Evolutionary conservation across 768 basidiomycete genomes (phyloP), one percentile per base, ranked within the genome.

Genomic region (Lactarius pseudohatsudake): DNA sequence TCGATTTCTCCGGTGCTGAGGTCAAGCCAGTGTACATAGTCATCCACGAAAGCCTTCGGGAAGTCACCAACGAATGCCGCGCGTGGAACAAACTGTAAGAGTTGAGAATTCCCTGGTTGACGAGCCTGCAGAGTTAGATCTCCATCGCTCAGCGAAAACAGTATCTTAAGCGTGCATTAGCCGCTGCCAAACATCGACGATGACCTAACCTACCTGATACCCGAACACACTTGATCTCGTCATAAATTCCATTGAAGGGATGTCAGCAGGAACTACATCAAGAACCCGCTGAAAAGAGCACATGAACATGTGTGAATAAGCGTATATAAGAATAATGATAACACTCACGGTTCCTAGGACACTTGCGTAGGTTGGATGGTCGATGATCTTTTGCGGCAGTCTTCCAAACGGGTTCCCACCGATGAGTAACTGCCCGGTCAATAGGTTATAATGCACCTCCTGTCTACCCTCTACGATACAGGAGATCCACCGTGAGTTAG

Each of bases 11-110:
- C 47, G 32, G 50, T 45, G 38, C 61, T 43, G 34, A 77, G n/a
- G 56, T 75, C 56, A 59, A 80, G 69, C 79, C 79, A 80, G 67
- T 79, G 79, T 3, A 71, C 69, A 57, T 74, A 72, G 26, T 77
- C 72, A 8, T 71, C 64, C 22, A 75, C 68, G 36, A 80, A 73
- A 11, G 71, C 41, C 22, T 13, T 43, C 9, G 79, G 79, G 11
- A 79, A 64, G 64, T 79, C 78, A 10, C 59, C 64, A 8, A 32
- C 43, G 30, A 81, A 70, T 34, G 66, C 61, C 1, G 55, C 32
- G 30, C 72, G 72, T 9, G 79, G 80, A 65, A 82, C 71, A 9
- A 79, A 70, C 64, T 82, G 59, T 32, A 61, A 40, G 22, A 59
- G 34, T 22, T 3, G 34, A n/a, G 45, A 43, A 18, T 18, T 30